Percentiles rank a stretch among this genome's conserved stretches.
Conservation (phyloP, 768 basidiomycete species). For the Psilocybe azurescens region DNA sequence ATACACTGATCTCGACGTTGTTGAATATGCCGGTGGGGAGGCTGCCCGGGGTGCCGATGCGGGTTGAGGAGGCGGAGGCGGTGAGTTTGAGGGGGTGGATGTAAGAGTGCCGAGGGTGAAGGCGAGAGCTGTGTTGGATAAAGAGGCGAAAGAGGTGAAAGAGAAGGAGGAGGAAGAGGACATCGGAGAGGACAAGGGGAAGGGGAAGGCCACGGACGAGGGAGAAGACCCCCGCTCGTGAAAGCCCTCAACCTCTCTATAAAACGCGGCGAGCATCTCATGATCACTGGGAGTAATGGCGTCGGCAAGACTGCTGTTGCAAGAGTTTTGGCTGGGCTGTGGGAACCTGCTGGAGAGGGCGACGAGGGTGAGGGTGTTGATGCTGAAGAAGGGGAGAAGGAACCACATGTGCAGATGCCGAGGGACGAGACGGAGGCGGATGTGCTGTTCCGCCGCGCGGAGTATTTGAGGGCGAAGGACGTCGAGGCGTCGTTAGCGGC, state of each 20-base stretch:
- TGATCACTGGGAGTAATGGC: conserved; percentile 94
- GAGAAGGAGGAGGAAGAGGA: neutral
- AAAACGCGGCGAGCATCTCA: conserved; percentile 78
- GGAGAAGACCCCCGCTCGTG: conserved; percentile 57
- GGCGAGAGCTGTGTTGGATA: neutral
- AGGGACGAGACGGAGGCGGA: conserved; percentile 28
- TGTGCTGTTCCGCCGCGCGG: conserved; percentile 18
- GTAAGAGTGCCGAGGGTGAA: conserved; percentile 60
- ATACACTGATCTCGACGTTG: conserved; percentile 84
- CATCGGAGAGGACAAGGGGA: conserved; percentile 8
- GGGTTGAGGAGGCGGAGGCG: conserved; percentile 40
- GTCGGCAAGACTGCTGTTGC: conserved; percentile 93
- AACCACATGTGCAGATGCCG: conserved; percentile 25
- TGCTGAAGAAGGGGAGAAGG: conserved; percentile 8
- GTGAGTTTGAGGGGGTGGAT: conserved; percentile 74
- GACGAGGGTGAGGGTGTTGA: conserved; percentile 9
- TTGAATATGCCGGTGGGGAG: conserved; percentile 71
- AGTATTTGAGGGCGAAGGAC: neutral
- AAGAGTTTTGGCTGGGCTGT: conserved; percentile 87
- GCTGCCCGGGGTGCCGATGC: conserved; percentile 27
- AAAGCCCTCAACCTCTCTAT: conserved; percentile 70
- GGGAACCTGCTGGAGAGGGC: conserved; percentile 14
- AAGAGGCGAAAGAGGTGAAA: neutral
- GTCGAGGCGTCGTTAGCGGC: neutral
- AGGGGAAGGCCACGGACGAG: neutral